Percentiles rank a stretch among this genome's conserved stretches.
These are phyloP conservation scores for Macadamia tetraphylla DNA, from an alignment of 164 flowering plant genomes.

Conservation along the genomic window DNA sequence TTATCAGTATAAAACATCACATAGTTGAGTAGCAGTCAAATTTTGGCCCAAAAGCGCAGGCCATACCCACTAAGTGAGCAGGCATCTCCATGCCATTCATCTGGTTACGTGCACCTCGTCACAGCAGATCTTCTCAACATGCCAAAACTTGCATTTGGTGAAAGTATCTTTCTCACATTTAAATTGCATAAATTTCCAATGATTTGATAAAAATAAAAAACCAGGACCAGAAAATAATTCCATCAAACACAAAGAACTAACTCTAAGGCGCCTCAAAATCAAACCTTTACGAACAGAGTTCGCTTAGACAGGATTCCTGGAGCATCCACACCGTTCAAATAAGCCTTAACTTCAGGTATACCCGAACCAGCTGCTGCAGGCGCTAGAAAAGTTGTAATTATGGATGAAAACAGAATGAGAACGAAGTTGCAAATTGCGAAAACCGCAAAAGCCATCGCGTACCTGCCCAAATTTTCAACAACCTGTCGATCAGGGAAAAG, in stretches of 20 bases:
- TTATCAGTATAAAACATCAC: no score
- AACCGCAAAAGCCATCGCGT: conserved; percentile 37
- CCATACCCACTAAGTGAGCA: no score
- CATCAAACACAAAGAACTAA: background rate
- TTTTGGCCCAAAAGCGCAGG: no score
- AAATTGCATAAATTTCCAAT: background rate
- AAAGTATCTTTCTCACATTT: no score
- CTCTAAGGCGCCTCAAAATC: background rate
- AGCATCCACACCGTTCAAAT: conserved; percentile 71
- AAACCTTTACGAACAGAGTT: conserved; percentile 60
- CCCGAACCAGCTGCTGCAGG: conserved; percentile 75
- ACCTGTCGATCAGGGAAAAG: background rate
- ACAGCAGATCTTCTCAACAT: no score
- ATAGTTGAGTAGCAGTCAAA: no score
- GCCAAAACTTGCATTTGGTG: no score
- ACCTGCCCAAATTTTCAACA: conserved; percentile 29
- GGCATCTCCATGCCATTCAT: no score
- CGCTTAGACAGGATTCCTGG: conserved; percentile 43
- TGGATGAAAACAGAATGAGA: conserved; percentile 50
- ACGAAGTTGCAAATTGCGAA: conserved; percentile 46
- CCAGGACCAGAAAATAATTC: background rate
- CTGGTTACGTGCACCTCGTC: no score
- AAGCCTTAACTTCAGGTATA: conserved; percentile 75
- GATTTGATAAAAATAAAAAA: background rate
- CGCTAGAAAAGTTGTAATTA: conserved; percentile 41